phyloP scores from a whole-genome alignment of 208 protist species.

The Wallacemonas sp. region DNA sequence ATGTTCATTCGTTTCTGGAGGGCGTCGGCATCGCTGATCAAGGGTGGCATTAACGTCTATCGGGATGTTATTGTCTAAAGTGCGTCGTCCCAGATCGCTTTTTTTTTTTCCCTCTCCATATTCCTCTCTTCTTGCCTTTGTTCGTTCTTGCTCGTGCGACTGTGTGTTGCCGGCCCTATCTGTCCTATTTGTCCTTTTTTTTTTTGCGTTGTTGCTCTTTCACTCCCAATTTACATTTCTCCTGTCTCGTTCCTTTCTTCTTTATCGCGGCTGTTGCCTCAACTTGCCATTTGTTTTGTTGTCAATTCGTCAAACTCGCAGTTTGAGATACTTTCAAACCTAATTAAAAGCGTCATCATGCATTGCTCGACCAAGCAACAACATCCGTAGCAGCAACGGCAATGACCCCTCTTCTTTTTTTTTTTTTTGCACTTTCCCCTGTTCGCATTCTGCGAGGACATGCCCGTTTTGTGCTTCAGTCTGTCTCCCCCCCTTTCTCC shows the following conservation, averaged over 20 bases:
- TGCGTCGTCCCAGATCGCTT: background rate
- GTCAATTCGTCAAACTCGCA: too few species aligned
- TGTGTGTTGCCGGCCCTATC: background rate
- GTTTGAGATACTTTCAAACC: too few species aligned
- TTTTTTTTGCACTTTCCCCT: background rate
- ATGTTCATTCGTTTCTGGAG: constrained; percentile 58
- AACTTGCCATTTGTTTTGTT: too few species aligned
- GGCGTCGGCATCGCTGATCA: constrained; percentile 30
- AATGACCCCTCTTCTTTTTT: background rate
- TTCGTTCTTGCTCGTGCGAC: background rate
- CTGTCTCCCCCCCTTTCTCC: too few species aligned
- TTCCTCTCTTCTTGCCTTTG: background rate
- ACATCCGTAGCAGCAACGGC: too few species aligned
- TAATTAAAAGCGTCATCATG: too few species aligned
- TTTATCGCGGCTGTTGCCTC: too few species aligned
- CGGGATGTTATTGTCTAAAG: constrained; percentile 26
- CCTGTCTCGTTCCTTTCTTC: too few species aligned
- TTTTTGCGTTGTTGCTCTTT: background rate
- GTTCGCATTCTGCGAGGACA: too few species aligned
- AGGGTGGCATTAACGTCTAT: constrained; percentile 32
- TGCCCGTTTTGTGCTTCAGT: too few species aligned
- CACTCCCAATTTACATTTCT: background rate
- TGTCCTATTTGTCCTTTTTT: too few species aligned
- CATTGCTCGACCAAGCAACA: too few species aligned
- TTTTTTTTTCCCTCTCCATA: background rate